Conservation (phyloP, 2,329 filamentous ascomycete genomes). For the Lecanicillium sp. region DNA sequence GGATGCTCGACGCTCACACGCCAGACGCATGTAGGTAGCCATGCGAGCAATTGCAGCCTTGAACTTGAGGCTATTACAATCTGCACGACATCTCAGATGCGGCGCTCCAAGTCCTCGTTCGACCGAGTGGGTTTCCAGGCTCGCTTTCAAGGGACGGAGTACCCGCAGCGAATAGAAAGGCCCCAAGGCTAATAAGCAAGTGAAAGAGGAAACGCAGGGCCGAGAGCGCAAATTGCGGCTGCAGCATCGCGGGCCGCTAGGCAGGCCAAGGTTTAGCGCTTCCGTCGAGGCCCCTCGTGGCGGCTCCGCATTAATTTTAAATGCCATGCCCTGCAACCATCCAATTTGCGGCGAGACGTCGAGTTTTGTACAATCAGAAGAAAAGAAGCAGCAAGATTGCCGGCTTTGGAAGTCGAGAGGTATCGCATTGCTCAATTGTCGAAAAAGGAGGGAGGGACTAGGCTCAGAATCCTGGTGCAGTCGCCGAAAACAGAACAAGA, state of each 20-base stretch:
- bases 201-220: background rate
- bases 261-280: too few relatives aligned
- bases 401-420: background rate
- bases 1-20: too few relatives aligned
- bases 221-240: background rate
- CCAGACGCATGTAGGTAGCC: too few relatives aligned
- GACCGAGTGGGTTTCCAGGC: too few relatives aligned
- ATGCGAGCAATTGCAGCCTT: too few relatives aligned
- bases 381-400: too few relatives aligned
- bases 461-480: too few relatives aligned
- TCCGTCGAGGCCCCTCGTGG: background rate
- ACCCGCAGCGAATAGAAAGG: too few relatives aligned
- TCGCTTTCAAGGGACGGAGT: too few relatives aligned
- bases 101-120: too few relatives aligned
- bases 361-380: background rate
- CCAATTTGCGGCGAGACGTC: background rate
- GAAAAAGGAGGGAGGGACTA: background rate
- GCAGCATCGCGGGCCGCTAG: background rate
- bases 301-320: constrained; percentile 8
- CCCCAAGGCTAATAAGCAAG: background rate
- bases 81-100: background rate
- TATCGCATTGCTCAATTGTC: background rate
- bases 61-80: too few relatives aligned
- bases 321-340: background rate
- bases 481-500: too few relatives aligned